Evolutionary conservation across 106 monocot genomes (phyloP).

Genomic region (Dendrobium catenatum): DNA sequence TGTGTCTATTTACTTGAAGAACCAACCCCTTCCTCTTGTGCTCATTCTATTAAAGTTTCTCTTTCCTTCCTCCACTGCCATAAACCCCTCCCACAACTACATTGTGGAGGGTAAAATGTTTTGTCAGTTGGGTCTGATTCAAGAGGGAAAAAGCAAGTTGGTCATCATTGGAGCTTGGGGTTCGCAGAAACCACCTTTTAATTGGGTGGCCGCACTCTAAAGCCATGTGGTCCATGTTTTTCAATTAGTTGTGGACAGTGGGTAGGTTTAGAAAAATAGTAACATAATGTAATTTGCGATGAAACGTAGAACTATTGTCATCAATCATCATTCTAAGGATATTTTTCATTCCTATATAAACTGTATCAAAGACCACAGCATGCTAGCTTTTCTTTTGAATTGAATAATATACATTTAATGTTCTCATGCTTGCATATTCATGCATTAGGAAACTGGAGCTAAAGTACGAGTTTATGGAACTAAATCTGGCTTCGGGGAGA

Average conservation of each 20-base stretch:
- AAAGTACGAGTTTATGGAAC: slow-evolving; percentile 76
- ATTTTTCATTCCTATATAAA: not conserved
- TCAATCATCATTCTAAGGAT: not conserved
- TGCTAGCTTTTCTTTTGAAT: not conserved
- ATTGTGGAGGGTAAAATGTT: not conserved
- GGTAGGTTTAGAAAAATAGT: not conserved
- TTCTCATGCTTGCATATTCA: slow-evolving; percentile 9
- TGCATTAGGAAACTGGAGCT: slow-evolving; percentile 80
- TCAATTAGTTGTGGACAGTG: not conserved
- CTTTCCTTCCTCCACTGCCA: not conserved
- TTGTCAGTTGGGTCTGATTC: not conserved
- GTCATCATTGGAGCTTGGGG: not conserved
- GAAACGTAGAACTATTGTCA: not conserved
- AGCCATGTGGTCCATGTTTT: not conserved
- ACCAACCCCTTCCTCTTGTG: too few relatives aligned
- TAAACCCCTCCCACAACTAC: not conserved
- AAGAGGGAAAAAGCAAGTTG: not conserved
- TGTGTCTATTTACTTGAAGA: too few relatives aligned
- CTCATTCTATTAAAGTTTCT: too few relatives aligned
- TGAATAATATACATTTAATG: not conserved
- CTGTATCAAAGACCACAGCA: not conserved
- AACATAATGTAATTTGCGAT: not conserved
- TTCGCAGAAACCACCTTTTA: not conserved
- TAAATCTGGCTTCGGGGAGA: slow-evolving; percentile 51
- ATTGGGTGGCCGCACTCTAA: not conserved